Percentiles rank a stretch among this genome's conserved stretches.
These are phyloP conservation scores for Purshia tridentata DNA, from an alignment of 306 rosid species.

Conservation along the genomic window DNA sequence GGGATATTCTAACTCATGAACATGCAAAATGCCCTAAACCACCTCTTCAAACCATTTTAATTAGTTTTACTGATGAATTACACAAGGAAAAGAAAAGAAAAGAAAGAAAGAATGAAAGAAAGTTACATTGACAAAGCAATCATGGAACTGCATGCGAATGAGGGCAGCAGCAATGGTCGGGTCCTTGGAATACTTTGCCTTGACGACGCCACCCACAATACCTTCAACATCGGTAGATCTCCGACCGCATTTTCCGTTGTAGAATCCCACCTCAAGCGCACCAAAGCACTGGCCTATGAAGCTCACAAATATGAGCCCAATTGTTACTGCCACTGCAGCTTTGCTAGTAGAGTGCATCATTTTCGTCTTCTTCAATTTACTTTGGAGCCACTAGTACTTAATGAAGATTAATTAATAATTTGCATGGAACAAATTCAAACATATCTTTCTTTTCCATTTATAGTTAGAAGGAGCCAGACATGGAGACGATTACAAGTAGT, in stretches of 20 bases:
- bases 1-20: too few relatives aligned
- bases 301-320: conserved; percentile 24
- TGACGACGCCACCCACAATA: background rate
- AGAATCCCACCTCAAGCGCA: conserved; percentile 30
- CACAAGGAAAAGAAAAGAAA: too few relatives aligned
- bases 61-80: too few relatives aligned
- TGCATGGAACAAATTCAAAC: background rate
- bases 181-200: background rate
- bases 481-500: too few relatives aligned
- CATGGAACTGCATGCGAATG: conserved; percentile 45
- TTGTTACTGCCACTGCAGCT: background rate
- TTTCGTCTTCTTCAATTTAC: background rate
- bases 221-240: conserved; percentile 26
- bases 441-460: background rate
- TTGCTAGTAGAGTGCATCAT: background rate
- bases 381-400: background rate
- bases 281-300: conserved; percentile 17
- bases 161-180: conserved; percentile 34
- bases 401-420: background rate
- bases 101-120: background rate
- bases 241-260: conserved; percentile 26
- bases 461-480: background rate
- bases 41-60: too few relatives aligned
- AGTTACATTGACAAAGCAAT: conserved; percentile 42
- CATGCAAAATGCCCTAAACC: too few relatives aligned